These are phyloP conservation scores for Blumeria graminis DNA, from an alignment of 2,329 filamentous ascomycete genomes.

Conservation along the genomic window DNA sequence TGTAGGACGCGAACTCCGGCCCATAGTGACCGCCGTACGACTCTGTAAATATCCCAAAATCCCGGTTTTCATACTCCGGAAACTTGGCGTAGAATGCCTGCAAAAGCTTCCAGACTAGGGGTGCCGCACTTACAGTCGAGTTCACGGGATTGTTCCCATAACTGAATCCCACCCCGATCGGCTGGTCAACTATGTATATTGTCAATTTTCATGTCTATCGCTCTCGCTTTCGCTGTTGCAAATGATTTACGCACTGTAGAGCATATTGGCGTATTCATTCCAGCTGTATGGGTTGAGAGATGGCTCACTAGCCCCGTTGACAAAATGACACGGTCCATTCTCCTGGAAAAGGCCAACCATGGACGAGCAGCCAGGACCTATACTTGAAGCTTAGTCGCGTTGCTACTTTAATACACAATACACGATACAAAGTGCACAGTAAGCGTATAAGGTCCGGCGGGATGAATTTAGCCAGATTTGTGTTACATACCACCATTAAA, in stretches of 20 bases:
- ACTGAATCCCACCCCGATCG: conserved; percentile 19
- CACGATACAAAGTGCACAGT: no score
- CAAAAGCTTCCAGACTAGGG: conserved; percentile 29
- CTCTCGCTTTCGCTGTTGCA: no score
- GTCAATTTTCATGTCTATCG: neutral
- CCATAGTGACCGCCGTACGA: conserved; percentile 33
- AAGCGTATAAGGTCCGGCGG: no score
- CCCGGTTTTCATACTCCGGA: conserved; percentile 33
- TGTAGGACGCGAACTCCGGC: conserved; percentile 23
- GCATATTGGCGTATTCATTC: conserved; percentile 19
- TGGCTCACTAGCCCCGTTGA: conserved; percentile 18
- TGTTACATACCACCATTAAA: conserved; percentile 18
- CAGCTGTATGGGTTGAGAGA: conserved; percentile 19
- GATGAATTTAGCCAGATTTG: no score
- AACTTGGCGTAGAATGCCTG: conserved; percentile 40
- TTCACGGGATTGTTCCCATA: conserved; percentile 20
- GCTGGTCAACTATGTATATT: conserved; percentile 14
- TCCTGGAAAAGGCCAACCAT: conserved; percentile 36
- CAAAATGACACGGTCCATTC: conserved; percentile 20
- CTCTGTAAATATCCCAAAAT: conserved; percentile 28
- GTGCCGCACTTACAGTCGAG: conserved; percentile 22
- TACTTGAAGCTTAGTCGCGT: no score
- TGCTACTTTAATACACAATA: no score
- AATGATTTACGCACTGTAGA: conserved; percentile 10
- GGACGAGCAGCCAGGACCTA: conserved; percentile 22